Percentiles rank a stretch among this genome's conserved stretches.
Conservation (phyloP, 177 flowering plant species). For the Vitis hybrid region DNA sequence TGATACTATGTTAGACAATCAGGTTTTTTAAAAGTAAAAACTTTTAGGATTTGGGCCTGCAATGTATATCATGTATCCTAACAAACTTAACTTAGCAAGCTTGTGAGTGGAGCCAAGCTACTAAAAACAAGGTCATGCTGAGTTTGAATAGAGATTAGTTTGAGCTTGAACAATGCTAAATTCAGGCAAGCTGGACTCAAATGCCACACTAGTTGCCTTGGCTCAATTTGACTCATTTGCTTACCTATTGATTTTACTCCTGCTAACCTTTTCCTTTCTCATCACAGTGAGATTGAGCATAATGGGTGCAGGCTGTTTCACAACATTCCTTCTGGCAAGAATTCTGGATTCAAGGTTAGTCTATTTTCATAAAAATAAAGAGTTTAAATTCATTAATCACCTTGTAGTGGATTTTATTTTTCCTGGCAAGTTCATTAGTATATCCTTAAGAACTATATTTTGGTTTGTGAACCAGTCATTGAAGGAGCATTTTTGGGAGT, state of each 20-base stretch:
- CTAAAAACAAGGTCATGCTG: too few relatives aligned
- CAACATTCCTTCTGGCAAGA: constrained; percentile 81
- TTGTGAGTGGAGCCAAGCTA: too few relatives aligned
- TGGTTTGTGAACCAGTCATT: not conserved
- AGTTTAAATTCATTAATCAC: not conserved
- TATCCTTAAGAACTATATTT: not conserved
- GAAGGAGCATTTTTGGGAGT: not conserved
- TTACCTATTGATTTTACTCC: not conserved
- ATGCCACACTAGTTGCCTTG: too few relatives aligned
- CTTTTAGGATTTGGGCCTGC: too few relatives aligned
- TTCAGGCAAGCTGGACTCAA: not conserved
- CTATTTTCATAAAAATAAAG: not conserved
- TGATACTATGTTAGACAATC: too few relatives aligned
- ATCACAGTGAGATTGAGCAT: constrained; percentile 87
- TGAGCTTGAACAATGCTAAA: too few relatives aligned
- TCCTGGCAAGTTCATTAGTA: not conserved
- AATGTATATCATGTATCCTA: too few relatives aligned
- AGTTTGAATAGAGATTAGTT: too few relatives aligned
- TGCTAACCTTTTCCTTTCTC: constrained; percentile 3
- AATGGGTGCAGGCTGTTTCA: constrained; percentile 62
- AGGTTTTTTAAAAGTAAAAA: too few relatives aligned
- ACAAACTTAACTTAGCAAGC: too few relatives aligned
- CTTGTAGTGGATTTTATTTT: not conserved
- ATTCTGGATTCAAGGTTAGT: constrained; percentile 91
- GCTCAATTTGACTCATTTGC: not conserved